Evolutionary conservation across 139 green algal species (phyloP), one percentile per base, ranked within the genome.

Genomic region (Mesotaenium endlicherianum): DNA sequence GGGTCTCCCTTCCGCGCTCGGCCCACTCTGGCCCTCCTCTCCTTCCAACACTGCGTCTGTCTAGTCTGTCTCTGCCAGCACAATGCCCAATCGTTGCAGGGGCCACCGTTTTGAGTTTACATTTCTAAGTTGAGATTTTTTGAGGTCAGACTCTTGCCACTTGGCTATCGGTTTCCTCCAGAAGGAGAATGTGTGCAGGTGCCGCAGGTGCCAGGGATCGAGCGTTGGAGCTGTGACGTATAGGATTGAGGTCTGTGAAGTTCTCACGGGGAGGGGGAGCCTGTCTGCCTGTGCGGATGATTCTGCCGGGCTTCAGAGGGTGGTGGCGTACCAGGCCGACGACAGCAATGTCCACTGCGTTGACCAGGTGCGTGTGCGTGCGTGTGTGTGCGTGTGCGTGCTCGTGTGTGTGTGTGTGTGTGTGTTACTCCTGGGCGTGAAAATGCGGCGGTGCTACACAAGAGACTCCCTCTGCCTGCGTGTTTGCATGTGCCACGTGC

Each of bases 251-350:
- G 53, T 64, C 26, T 34, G 26, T 64, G 53, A 34, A 26, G 53
- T 64, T 64, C 26, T 20, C 26, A 20, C 20, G 53, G 53, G 53
- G 26, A 64, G 26, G 20, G 53, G 26, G 26, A 34, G 26, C 53
- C 20, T 64, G 26, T 64, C 26, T 64, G 20, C 26, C 20, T 64
- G 53, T 64, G 26, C 64, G 11, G 11, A 42, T 30, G 14, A 75
- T 75, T 14, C 38, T 53, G 38, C 64, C 14, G 34, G 8, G 11
- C 14, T 75, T 75, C 47, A 70, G 72, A 11, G 67, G 31, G 30
- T 75, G 8, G 67, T 75, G 36, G 67, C 67, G n/a, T 80, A 80
- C 72, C 40, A 30, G n/a, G 39, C 47, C 45, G 34, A 17, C n/a
- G 47, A 36, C 8, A 30, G 40, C 20, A 70, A 80, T 72, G 41